Base-by-base conservation (phyloP, 176 grass and related monocot species). In the Typha latifolia region DNA sequence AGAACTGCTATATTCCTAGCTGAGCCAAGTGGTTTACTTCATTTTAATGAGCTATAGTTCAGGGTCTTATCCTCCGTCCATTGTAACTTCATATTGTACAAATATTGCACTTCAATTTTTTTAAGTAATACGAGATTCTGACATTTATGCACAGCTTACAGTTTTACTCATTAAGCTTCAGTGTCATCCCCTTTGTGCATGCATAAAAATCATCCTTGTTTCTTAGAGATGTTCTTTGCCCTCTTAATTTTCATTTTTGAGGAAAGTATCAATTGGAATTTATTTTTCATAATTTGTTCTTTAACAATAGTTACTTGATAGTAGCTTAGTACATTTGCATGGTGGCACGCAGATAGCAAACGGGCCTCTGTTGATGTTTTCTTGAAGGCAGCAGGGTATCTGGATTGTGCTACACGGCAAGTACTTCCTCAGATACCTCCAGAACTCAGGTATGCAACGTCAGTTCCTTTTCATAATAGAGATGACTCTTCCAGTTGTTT, bases 321-420 rank as follows among this genome's bases (percentile, higher is more conserved):
- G 20, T 21, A 19, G 20, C n/a, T 59, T 19, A 21, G 20, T 19
- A 53, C 64, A 49, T 47, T 21, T 70, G 67, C 56, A 16, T 68
- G 14, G 4, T 78, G 70, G 52, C n/a, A 67, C 74, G 57, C 72
- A 96, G 93, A 96, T 67, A 89, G 80, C 26, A 97, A 83, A 70
- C 71, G 83, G 1, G 80, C 57, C 57, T 97, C 93, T 0, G 62
- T 97, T 12, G 85, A 91, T 52, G 62, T 97, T 55, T 92, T 97
- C 79, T 78, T 97, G 77, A 91, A 89, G 78, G 88, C 93, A 61
- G 86, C 93, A 37, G 93, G 85, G 14, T 89, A 89, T 77, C 55
- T 97, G 75, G 88, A 97, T 49, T 89, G 88, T 64, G 88, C 81
- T 67, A 84, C 84, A 49, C 74, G 70, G 19, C 80, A 92, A 51